Base-by-base conservation (phyloP, 179 eudicot species). In the Amaranthus tricolor region DNA sequence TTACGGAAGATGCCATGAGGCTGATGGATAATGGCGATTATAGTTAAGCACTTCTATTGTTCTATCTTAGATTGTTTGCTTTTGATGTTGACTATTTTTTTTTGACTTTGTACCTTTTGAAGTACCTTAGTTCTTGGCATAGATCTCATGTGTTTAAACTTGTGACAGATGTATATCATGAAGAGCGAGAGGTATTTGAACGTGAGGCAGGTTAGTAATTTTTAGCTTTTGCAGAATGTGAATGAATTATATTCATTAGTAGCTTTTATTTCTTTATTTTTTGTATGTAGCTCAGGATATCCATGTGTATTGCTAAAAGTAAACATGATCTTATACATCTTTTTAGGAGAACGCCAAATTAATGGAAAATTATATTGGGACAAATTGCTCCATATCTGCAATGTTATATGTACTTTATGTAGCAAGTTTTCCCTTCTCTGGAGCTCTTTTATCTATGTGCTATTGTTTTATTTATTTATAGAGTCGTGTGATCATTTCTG, bases 1-100 rank as follows among this genome's bases (percentile, higher is more conserved):
- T 95, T 43, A 95, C 99, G 48, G 99, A 93, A 89, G 97, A 95
- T 87, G 97, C 98, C 50, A 89, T 93, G 98, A 91, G 81, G 74
- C 84, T 95, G 82, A 85, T 95, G 96, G 98, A 95, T 71, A 88
- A 85, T 77, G 99, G 99, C 66, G 99, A 95, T 63, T 93, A 89
- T 87, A 83, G 98, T 93, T 91, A 73, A 82, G 91, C 72, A 70
- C 68, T 70, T 67, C 6, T 44, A 19, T 49, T 52, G 4, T 15
- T 31, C 4, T 52, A 53, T n/a, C 15, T 56, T 5, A 59, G 58
- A 56, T 20, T 69, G 6, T 47, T 53, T 43, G 62, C 56, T 61
- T 58, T 74, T 59, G 62, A 76, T 62, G 59, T 9, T 47, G 49
- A 15, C 54, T 52, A 64, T 45, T 72, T 8, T 51, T 8, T 20